These are phyloP conservation scores for Parascedosporium putredinis DNA, from an alignment of 2,329 filamentous ascomycete genomes.

Conservation along the genomic window DNA sequence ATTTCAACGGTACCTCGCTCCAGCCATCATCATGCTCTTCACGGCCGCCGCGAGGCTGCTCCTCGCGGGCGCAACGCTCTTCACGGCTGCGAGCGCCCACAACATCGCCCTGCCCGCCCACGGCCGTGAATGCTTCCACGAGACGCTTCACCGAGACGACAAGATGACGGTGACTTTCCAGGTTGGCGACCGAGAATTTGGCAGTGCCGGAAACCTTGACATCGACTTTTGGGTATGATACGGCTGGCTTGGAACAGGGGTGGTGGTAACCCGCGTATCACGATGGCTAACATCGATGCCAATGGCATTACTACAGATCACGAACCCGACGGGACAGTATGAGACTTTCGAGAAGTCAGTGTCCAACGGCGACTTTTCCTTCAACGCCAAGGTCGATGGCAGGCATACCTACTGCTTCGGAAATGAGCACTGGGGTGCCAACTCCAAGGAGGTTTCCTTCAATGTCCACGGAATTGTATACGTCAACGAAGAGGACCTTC, in stretches of 20 bases:
- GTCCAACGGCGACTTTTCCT: conserved; percentile 87
- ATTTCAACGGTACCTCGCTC: too few relatives aligned
- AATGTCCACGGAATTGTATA: conserved; percentile 99
- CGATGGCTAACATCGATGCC: conserved; percentile 13
- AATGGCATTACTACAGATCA: conserved; percentile 47
- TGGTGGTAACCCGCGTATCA: background rate
- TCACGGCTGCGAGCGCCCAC: conserved; percentile 63
- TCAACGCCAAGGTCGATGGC: conserved; percentile 75
- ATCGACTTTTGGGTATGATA: conserved; percentile 87
- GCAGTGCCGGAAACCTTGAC: conserved; percentile 85
- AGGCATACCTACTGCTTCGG: conserved; percentile 97
- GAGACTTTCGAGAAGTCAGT: conserved; percentile 71
- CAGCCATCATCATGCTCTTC: conserved; percentile 31
- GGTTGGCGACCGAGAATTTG: conserved; percentile 93
- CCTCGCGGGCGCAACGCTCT: conserved; percentile 28
- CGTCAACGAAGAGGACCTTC: conserved; percentile 76
- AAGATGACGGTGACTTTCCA: conserved; percentile 98
- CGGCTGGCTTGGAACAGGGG: background rate
- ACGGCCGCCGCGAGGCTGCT: conserved; percentile 32
- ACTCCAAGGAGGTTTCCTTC: conserved; percentile 96
- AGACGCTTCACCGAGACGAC: conserved; percentile 83
- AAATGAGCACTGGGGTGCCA: conserved; percentile 95
- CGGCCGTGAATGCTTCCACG: conserved; percentile 95
- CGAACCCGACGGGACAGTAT: conserved; percentile 65
- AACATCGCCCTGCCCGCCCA: conserved; percentile 93